Conservation (phyloP, 495 filamentous ascomycete genomes). For the Jackrogersella minutella region DNA sequence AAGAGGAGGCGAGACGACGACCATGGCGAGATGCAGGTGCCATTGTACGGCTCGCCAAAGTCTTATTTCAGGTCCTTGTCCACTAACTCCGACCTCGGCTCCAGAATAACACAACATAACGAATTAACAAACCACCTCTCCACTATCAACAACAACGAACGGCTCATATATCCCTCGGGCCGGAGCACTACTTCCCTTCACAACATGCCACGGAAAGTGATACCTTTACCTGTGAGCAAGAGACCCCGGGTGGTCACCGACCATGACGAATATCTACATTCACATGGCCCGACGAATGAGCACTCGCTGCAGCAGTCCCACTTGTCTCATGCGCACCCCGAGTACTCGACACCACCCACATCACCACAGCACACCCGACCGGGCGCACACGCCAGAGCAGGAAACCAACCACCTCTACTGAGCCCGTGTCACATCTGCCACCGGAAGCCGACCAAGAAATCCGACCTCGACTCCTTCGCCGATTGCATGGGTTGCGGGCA, state of each 20-base stretch:
- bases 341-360: slow-evolving; percentile 18
- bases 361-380: slow-evolving; percentile 26
- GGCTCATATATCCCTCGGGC: slow-evolving; percentile 19
- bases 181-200: slow-evolving; percentile 23
- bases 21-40: slow-evolving; percentile 37
- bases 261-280: slow-evolving; percentile 19
- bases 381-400: slow-evolving; percentile 3
- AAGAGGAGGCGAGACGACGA: slow-evolving; percentile 55
- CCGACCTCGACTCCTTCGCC: slow-evolving; percentile 57
- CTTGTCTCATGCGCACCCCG: slow-evolving; percentile 41
- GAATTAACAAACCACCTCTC: slow-evolving; percentile 35
- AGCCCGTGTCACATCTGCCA: slow-evolving; percentile 59
- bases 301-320: slow-evolving; percentile 31
- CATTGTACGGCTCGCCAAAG: slow-evolving; percentile 43
- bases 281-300: slow-evolving; percentile 6
- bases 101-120: slow-evolving; percentile 30
- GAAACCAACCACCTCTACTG: slow-evolving; percentile 38
- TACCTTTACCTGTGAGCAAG: slow-evolving; percentile 49
- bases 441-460: slow-evolving; percentile 56
- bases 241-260: slow-evolving; percentile 35
- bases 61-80: slow-evolving; percentile 12
- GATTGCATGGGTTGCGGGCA: slow-evolving; percentile 58
- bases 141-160: slow-evolving; percentile 35
- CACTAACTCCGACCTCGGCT: slow-evolving; percentile 22
- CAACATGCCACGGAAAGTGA: slow-evolving; percentile 41